Base-by-base conservation (phyloP, 1,284 basidiomycete genomes). In the Ustilago vetiveriae region DNA sequence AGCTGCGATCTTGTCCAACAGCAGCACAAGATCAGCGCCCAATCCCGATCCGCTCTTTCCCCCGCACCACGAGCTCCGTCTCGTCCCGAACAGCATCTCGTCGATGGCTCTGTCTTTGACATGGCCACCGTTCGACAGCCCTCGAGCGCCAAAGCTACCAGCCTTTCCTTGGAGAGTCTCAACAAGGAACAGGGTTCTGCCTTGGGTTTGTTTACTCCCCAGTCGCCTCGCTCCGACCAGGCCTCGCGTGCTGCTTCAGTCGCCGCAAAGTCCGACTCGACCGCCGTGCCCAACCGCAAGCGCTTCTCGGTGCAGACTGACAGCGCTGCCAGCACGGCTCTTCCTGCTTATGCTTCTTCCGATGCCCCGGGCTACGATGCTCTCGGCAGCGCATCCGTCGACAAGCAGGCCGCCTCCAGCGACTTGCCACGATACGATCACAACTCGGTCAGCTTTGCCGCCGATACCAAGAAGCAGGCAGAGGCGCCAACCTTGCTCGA, bases 401-500 rank as follows among this genome's bases (percentile, higher is more conserved):
- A 23, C 14, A 33, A 39, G 2, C 43, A 57, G 30, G 19, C 37
- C 19, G 22, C 23, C 10, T 44, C 32, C 6, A 46, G 48, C n/a
- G 64, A 52, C 23, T 17, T 67, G 48, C 57, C 64, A 22, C 42
- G 35, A 21, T 67, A 67, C 33, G 40, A 56, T 7, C 6, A 49
- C 4, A 26, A 37, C 22, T 8, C 27, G 16, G 44, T 43, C 13
- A 19, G 26, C 22, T 42, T 32, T 16, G 17, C 35, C 1, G 16
- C 33, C 21, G 58, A 62, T 11, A 29, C 29, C 29, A 62, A 68
- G 37, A 56, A 68, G 38, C 38, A 38, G 1, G 7, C 33, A 21
- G 66, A 69, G 33, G 42, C 59, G 11, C 54, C 55, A 0, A 57
- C 59, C 13, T 21, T 69, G 45, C 55, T 69, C 42, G 66, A 69